Base-by-base conservation (phyloP, 23 red algal genomes). In the Chondrus crispus region DNA sequence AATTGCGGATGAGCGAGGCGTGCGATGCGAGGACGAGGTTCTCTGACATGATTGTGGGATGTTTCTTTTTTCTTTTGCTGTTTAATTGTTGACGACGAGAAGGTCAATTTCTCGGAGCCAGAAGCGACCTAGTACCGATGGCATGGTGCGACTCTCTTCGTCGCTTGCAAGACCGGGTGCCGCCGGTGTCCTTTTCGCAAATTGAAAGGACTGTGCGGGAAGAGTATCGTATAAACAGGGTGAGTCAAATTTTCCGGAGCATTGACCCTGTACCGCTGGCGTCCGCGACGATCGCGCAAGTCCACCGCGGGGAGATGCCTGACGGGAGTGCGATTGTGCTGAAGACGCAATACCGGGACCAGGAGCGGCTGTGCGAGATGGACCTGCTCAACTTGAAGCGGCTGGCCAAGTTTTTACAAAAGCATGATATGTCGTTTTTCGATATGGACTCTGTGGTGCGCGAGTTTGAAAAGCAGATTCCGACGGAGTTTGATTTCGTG, bases 401-500 rank as follows among this genome's bases (percentile, higher is more conserved):
- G 28, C 71, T 98, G 4, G 96, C 96, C 16, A 30, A 57, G 9
- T 95, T 94, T 46, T 82, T 98, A 44, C 96, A 98, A 74, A 86
- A 82, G 28, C 80, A 81, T 78, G 96, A 98, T 66, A 85, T 98
- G 84, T 85, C 87, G 4, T 97, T 97, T 43, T 93, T 97, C 38
- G 93, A 98, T 69, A 78, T 98, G 71, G 44, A 95, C 20, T 93
- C 96, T 1, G 89, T 98, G 33, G 93, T 98, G 13, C 41, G 42
- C 22, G 96, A 98, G 74, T 95, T 95, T 87, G 93, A 98, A 46
- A 54, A 42, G 22, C 93, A 95, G 52, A 93, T 98, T 83, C 96
- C 96, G 51, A 81, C 88, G 0, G 96, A 98, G 60, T 98, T 98
- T 91, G 96, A 98, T 74, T 98, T 98, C 87, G 85, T 94, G 18